These are phyloP conservation scores for Letharia columbiana DNA, from an alignment of 495 filamentous ascomycete species.

Conservation along the genomic window DNA sequence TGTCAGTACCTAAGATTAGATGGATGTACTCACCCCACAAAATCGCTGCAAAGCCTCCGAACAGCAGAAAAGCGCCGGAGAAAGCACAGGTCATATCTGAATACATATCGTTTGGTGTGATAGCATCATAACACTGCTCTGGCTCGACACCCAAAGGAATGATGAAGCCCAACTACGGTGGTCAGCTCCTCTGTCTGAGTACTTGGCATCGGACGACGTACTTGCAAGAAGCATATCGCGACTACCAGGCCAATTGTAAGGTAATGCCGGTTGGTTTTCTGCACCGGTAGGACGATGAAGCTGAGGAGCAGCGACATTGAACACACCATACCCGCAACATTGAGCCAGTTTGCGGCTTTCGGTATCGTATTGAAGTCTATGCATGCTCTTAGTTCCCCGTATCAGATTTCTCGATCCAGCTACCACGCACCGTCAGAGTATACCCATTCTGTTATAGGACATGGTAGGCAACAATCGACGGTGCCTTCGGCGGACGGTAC, in stretches of 20 bases:
- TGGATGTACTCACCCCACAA: conserved; percentile 57
- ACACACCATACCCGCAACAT: conserved; percentile 61
- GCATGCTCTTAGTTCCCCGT: neutral
- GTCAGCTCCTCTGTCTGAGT: conserved; percentile 27
- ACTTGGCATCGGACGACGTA: conserved; percentile 37
- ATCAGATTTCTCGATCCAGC: neutral
- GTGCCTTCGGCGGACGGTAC: conserved; percentile 35
- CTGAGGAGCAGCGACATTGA: conserved; percentile 72
- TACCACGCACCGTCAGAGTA: conserved; percentile 52
- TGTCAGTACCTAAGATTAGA: neutral
- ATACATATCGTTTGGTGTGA: conserved; percentile 92
- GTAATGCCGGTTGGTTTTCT: conserved; percentile 87
- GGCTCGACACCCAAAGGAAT: conserved; percentile 77
- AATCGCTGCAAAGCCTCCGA: conserved; percentile 73
- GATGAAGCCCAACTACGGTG: conserved; percentile 69
- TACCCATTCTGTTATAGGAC: conserved; percentile 74
- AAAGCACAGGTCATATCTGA: conserved; percentile 73
- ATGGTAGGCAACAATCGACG: conserved; percentile 76
- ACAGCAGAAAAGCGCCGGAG: conserved; percentile 74
- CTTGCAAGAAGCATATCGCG: conserved; percentile 67
- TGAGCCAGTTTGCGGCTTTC: conserved; percentile 65
- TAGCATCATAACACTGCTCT: conserved; percentile 74
- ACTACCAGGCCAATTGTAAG: conserved; percentile 77
- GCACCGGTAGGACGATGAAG: conserved; percentile 74
- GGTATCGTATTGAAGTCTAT: conserved; percentile 57